Conservation (phyloP, 768 basidiomycete genomes). For the Suillus hirtellus region DNA sequence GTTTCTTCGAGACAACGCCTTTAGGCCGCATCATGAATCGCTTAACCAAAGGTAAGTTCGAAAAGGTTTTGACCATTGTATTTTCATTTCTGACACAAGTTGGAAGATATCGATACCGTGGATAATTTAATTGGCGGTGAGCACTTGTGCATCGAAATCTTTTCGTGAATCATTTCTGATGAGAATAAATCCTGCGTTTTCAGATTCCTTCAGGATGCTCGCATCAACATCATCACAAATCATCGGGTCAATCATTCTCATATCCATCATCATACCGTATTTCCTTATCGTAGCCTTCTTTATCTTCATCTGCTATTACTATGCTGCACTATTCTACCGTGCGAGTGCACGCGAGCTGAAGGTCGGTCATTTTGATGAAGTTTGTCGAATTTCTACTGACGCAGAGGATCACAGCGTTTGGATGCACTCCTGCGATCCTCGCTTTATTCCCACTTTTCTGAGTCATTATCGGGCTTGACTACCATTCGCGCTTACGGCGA, state of each 20-base stretch:
- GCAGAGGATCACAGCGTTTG: constrained; percentile 21
- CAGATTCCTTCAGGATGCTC: constrained; percentile 76
- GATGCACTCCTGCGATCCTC: constrained; percentile 57
- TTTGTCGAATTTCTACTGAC: neutral
- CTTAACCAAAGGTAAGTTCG: constrained; percentile 70
- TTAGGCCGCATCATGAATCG: constrained; percentile 89
- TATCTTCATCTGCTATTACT: constrained; percentile 61
- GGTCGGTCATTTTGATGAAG: constrained; percentile 34
- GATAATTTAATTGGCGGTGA: constrained; percentile 62
- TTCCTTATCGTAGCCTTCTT: constrained; percentile 75
- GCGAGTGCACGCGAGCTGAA: constrained; percentile 87
- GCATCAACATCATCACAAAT: constrained; percentile 62
- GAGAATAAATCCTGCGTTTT: neutral
- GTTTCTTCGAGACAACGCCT: constrained; percentile 89
- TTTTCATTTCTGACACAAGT: constrained; percentile 6
- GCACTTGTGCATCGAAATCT: constrained; percentile 22
- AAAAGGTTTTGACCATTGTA: neutral
- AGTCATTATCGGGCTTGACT: constrained; percentile 81
- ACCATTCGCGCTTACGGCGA: constrained; percentile 91
- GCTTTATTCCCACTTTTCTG: constrained; percentile 36
- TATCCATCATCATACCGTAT: constrained; percentile 78
- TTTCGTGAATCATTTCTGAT: neutral
- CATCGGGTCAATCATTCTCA: constrained; percentile 74
- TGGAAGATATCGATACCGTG: constrained; percentile 71
- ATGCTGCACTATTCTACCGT: constrained; percentile 81